phyloP scores from a whole-genome alignment of 352 stramenopile genomes.

The Phytophthora nicotianae region DNA sequence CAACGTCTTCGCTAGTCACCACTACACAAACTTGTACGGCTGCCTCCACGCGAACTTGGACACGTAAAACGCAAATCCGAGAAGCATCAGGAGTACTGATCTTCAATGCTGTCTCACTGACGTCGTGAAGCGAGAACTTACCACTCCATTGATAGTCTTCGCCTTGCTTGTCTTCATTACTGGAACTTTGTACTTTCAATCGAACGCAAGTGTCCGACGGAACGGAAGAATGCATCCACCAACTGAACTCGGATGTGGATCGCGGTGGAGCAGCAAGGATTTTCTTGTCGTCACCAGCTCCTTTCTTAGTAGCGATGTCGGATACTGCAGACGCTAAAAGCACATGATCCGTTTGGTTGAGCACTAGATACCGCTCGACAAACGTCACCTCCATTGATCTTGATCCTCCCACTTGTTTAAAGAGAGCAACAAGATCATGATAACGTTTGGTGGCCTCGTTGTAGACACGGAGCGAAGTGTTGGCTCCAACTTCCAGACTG shows the following conservation, averaged over 20 bases:
- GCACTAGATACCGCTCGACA: conserved; percentile 78
- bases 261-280: conserved; percentile 38
- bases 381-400: conserved; percentile 79
- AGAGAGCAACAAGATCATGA: conserved; percentile 77
- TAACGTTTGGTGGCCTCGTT: conserved; percentile 75
- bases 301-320: conserved; percentile 42
- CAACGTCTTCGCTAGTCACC: conserved; percentile 70
- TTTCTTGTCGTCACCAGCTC: conserved; percentile 27
- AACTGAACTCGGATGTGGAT: conserved; percentile 71
- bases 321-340: conserved; percentile 55
- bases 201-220: conserved; percentile 71
- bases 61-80: conserved; percentile 75
- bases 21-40: conserved; percentile 78
- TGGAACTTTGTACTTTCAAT: conserved; percentile 50
- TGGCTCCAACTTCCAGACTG: conserved; percentile 62
- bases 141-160: conserved; percentile 76
- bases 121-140: conserved; percentile 82
- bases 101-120: conserved; percentile 86
- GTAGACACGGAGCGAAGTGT: conserved; percentile 73
- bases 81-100: conserved; percentile 83
- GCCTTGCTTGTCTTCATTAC: conserved; percentile 9
- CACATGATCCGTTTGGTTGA: conserved; percentile 72
- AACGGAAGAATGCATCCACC: conserved; percentile 50
- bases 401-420: conserved; percentile 68
- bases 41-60: conserved; percentile 80